Percentiles rank a stretch among this genome's conserved stretches.
phyloP scores from a whole-genome alignment of 805 yeast genomes.

The Metschnikowia continentalis region DNA sequence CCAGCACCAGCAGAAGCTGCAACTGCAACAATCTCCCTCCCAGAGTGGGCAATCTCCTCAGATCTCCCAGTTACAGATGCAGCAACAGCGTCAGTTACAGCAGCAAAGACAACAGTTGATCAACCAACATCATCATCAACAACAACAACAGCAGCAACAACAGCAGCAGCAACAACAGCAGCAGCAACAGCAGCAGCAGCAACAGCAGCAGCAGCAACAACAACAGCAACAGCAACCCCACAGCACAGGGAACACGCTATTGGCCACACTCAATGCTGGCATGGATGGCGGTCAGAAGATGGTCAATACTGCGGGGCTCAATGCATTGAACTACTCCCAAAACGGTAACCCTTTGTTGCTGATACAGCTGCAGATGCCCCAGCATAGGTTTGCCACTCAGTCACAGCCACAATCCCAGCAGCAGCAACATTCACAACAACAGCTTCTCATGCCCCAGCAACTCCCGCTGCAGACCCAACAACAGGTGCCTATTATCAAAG shows the following conservation, averaged over 20 bases:
- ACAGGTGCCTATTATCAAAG: constrained; percentile 53
- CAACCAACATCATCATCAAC: constrained; percentile 32
- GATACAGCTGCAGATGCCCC: constrained; percentile 25
- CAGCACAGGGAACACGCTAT: constrained; percentile 29
- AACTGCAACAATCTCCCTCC: constrained; percentile 22
- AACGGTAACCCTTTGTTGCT: constrained; percentile 28
- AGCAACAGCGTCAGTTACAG: constrained; percentile 26
- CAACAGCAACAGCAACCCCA: constrained; percentile 12
- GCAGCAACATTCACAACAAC: constrained; percentile 28
- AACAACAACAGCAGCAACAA: constrained; percentile 20
- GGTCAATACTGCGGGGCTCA: constrained; percentile 1
- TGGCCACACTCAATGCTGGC: constrained; percentile 34
- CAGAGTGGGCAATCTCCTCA: constrained; percentile 31
- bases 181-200: constrained; percentile 26
- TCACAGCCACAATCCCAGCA: constrained; percentile 16
- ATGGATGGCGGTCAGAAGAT: constrained; percentile 10
- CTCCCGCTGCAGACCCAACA: constrained; percentile 12
- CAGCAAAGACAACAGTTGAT: constrained; percentile 32
- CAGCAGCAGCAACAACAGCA: constrained; percentile 28
- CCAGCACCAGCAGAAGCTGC: constrained; percentile 25
- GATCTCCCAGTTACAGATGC: constrained; percentile 28
- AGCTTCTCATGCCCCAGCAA: constrained; percentile 10
- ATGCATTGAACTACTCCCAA: constrained; percentile 13
- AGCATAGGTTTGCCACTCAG: constrained; percentile 11
- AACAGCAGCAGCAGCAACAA: constrained; percentile 25